Percentiles rank a stretch among this genome's conserved stretches.
Conservation (phyloP, 192 early-diverging fungal genomes). For the Linnemannia hyalina region DNA sequence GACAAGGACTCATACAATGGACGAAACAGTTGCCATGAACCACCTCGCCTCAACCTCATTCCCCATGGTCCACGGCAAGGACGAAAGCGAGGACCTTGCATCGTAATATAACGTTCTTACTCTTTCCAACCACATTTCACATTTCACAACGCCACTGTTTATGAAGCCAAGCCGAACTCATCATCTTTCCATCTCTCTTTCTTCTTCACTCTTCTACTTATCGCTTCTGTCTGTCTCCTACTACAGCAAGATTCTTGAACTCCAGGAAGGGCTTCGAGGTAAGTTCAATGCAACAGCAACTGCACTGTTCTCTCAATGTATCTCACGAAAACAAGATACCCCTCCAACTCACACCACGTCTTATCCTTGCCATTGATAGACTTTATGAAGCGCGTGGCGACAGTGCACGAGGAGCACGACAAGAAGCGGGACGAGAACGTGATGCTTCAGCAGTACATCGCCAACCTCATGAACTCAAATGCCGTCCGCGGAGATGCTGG, state of each 20-base stretch:
- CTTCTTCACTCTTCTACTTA: neutral
- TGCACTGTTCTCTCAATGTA: no score
- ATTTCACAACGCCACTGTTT: neutral
- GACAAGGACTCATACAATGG: conserved; percentile 12
- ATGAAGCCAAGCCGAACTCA: neutral
- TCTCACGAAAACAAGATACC: neutral
- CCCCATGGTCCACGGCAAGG: conserved; percentile 45
- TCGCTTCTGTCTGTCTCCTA: neutral
- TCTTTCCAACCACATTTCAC: neutral
- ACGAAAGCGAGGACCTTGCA: conserved; percentile 52
- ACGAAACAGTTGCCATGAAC: conserved; percentile 33
- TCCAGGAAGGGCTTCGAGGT: conserved; percentile 53
- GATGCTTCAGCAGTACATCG: conserved; percentile 53
- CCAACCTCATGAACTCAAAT: conserved; percentile 56
- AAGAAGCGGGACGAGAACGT: conserved; percentile 54
- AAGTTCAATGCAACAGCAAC: neutral
- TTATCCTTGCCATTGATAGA: conserved; percentile 18
- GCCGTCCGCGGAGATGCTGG: conserved; percentile 45
- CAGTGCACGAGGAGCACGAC: conserved; percentile 52
- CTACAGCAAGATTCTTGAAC: conserved; percentile 42
- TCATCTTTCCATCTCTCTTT: neutral
- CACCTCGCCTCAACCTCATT: conserved; percentile 48
- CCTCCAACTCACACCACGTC: neutral
- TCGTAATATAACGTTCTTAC: conserved; percentile 1
- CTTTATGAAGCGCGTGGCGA: conserved; percentile 41